These are phyloP conservation scores for Daldinia decipiens DNA, from an alignment of 495 filamentous ascomycete species.

Conservation along the genomic window DNA sequence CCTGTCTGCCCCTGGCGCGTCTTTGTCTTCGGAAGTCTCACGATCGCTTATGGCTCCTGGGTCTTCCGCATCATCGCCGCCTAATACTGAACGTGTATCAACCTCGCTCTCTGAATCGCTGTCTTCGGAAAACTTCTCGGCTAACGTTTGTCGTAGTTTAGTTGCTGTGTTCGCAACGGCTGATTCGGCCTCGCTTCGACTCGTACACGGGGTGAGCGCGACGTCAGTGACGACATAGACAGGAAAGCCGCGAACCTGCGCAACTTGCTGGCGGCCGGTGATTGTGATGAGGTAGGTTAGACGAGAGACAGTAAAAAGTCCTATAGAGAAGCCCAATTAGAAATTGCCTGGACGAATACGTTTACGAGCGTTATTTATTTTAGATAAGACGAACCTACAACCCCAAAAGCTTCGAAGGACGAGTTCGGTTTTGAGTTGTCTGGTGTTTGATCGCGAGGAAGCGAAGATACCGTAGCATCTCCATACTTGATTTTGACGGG, in stretches of 20 bases:
- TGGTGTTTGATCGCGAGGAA: slow-evolving; percentile 49
- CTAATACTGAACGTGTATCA: slow-evolving; percentile 43
- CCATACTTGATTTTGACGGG: slow-evolving; percentile 79
- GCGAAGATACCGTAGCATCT: slow-evolving; percentile 62
- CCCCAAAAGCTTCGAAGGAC: slow-evolving; percentile 80
- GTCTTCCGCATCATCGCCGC: slow-evolving; percentile 49
- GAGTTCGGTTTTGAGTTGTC: slow-evolving; percentile 51
- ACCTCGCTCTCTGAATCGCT: slow-evolving; percentile 55
- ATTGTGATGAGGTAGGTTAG: slow-evolving; percentile 85
- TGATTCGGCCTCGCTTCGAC: slow-evolving; percentile 73
- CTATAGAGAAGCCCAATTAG: slow-evolving; percentile 53
- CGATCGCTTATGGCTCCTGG: slow-evolving; percentile 46
- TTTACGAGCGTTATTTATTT: not conserved
- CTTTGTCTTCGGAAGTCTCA: slow-evolving; percentile 33
- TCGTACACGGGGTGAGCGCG: slow-evolving; percentile 85
- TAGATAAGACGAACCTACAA: slow-evolving; percentile 73
- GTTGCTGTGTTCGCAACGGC: slow-evolving; percentile 73
- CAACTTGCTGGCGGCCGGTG: slow-evolving; percentile 85
- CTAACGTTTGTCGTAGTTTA: slow-evolving; percentile 50
- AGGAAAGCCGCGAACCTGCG: slow-evolving; percentile 80
- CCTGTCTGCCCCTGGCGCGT: slow-evolving; percentile 32
- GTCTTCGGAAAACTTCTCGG: slow-evolving; percentile 48
- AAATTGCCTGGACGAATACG: slow-evolving; percentile 8
- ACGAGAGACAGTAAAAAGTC: slow-evolving; percentile 75
- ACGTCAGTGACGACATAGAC: slow-evolving; percentile 88